Evolutionary conservation across 2,329 filamentous ascomycete genomes (phyloP), one percentile per base, ranked within the genome.

Genomic region (Botrytis galanthina): DNA sequence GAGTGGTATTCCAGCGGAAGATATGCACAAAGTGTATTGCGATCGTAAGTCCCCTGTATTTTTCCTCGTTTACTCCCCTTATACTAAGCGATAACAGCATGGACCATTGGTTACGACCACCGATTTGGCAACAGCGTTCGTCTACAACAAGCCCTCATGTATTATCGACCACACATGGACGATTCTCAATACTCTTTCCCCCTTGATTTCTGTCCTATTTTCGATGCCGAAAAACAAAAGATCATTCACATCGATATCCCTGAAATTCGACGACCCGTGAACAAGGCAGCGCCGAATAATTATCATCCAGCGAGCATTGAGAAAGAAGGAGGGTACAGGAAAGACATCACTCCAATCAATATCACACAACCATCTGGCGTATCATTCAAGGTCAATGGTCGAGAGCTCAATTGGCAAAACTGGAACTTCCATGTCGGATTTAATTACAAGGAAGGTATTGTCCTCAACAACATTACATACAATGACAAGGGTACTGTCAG

Each of bases 11-110:
- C 89, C 93, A 20, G 87, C 87, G 73, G 87, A 92, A 77, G 93
- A 97, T 75, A 97, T 98, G 95, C 85, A 96, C 85, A 97, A 97
- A 83, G 93, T 98, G 66, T 97, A 97, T 85, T 97, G 94, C 82
- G 95, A 98, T 81, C 94, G 89, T 87, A 81, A 83, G 87, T 86
- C 51, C 44, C 59, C 59, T n/a, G 35, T 6, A 12, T n/a, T 35
- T 48, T 44, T 26, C 35, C 44, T 46, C 44, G 35, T 44, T 37
- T 60, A 60, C 42, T 35, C 39, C 60, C 68, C 69, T 46, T 66
- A 39, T 72, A 44, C 75, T 79, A 75, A 80, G 64, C n/a, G 72
- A 73, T 61, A 69, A 51, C 68, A 90, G 88, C 93, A 18, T 98
- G 95, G 95, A 97, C 95, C 0, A 97, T 98, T 82, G 95, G 95